Base-by-base conservation (phyloP, 2,329 filamentous ascomycete species). In the Shiraia bambusicola region DNA sequence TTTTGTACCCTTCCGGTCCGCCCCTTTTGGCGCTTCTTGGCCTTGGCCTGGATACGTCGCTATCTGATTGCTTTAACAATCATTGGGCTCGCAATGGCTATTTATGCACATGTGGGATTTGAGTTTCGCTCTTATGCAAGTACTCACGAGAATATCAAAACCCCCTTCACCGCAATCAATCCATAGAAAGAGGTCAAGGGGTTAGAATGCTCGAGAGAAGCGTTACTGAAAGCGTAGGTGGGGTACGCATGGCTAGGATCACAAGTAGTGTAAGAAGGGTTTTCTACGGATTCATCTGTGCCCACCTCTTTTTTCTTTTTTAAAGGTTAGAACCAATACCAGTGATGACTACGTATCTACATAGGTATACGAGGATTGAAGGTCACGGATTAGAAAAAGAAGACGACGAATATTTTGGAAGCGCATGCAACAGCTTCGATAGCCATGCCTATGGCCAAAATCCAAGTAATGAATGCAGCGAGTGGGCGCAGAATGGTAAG, bases 1-100 rank as follows among this genome's bases (percentile, higher is more conserved):
- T 86, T 83, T 54, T 92, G 87, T 64, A 84, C 84, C 48, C 72
- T 91, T 2, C 84, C 86, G 0, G 71, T 79, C 12, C 73, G 78
- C 3, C 83, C 84, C 0, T 76, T 76, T 46, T 91, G 87, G 87
- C 84, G 84, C 49, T 76, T 82, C 30, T 70, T 84, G 12, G 81
- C 78, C 0, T 71, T 91, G 2, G 79, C 79, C 42, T 92, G 87
- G 87, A 76, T 87, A 6, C 87, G 87, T 26, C 77, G 87, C 35
- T 89, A 89, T 50, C 52, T 87, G 26, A 82, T 89, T 37, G 80
- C 86, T 50, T 58, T 77, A 7, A 70, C 77, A 17, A 85, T 91
- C 49, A 68, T 88, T 25, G 64, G 74, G 19, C 78, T 87, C 2
- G 88, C 88, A 34, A 70, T 79, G 16, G 79, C 78, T 6, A 83